Conservation (phyloP, 140 eudicot species). For the Ambrosia hybrid region DNA sequence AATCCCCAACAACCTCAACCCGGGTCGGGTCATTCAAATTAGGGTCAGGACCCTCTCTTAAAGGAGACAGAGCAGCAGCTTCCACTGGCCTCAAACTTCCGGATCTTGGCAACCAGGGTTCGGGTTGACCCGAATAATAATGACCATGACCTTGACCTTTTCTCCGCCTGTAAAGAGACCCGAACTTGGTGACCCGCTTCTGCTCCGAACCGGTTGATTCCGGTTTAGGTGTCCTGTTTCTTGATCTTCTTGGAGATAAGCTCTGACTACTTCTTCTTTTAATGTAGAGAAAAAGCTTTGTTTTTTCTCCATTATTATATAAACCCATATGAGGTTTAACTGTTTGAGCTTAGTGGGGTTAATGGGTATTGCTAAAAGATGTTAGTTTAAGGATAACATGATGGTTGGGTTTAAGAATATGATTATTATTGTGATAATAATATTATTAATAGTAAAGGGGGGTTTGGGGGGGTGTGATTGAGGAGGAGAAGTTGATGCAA, state of each 20-base stretch:
- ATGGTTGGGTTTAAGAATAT: constrained; percentile 23
- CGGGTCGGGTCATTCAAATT: constrained; percentile 24
- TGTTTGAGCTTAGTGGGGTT: no score
- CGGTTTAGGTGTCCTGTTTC: no score
- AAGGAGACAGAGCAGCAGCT: constrained; percentile 58
- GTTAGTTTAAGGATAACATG: constrained; percentile 45
- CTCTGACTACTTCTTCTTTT: constrained; percentile 51
- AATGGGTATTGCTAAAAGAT: constrained; percentile 12
- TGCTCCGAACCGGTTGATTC: background rate
- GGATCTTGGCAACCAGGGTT: constrained; percentile 64
- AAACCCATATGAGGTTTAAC: constrained; percentile 22
- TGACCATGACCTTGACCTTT: constrained; percentile 10
- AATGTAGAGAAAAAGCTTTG: constrained; percentile 60
- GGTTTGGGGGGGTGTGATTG: background rate
- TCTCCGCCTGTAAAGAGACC: constrained; percentile 35
- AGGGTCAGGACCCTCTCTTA: constrained; percentile 86
- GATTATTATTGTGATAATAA: no score
- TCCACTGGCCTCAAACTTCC: constrained; percentile 71
- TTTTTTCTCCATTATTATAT: constrained; percentile 57
- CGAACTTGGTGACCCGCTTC: no score
- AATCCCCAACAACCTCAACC: constrained; percentile 40
- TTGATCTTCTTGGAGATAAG: no score
- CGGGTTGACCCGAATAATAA: constrained; percentile 37
- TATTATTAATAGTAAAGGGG: constrained; percentile 21
- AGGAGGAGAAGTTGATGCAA: constrained; percentile 29